Base-by-base conservation (phyloP, 352 stramenopile genomes). In the Phytophthora citrophthora region DNA sequence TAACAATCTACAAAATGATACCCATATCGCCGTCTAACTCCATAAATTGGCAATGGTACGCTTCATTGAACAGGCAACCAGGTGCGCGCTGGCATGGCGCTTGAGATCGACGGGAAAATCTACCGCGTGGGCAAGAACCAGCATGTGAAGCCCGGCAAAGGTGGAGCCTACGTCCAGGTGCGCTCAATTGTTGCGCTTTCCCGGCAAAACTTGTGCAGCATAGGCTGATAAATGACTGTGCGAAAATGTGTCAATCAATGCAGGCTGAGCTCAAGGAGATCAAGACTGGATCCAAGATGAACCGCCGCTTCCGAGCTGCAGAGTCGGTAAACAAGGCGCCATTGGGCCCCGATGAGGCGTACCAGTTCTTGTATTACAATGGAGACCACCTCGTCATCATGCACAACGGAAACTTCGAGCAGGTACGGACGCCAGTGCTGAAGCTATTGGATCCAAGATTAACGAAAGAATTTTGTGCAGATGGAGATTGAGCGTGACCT, bases 231-330 rank as follows among this genome's bases (percentile, higher is more conserved):
- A 59, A 48, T 15, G 20, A 13, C 49, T 66, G 3, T 56, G 36
- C 11, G 16, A 38, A 31, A 31, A 23, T 47, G 29, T 64, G 38
- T 55, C 47, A 45, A 49, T 16, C 20, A 12, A 26, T 69, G 20
- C 38, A 95, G 81, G 83, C 75, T 2, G 88, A 95, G 47, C 65
- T 95, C 16, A 94, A 92, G 66, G 88, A 95, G 65, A 92, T 94
- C 53, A 94, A 93, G 77, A 94, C 86, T 0, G 88, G 88, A 55
- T 78, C 70, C 73, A 94, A 91, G 73, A 93, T 83, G 43, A 95
- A 89, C 64, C 78, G 80, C 26, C 88, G 88, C 45, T 94, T 95
- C 65, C 86, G 88, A 20, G 83, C 88, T 5, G 84, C 88, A 3
- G 88, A 95, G 73, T 90, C 56, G 7, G 83, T 95, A 24, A 77